Conservation (phyloP, 192 early-diverging fungal genomes). For the Linnemannia elongata region DNA sequence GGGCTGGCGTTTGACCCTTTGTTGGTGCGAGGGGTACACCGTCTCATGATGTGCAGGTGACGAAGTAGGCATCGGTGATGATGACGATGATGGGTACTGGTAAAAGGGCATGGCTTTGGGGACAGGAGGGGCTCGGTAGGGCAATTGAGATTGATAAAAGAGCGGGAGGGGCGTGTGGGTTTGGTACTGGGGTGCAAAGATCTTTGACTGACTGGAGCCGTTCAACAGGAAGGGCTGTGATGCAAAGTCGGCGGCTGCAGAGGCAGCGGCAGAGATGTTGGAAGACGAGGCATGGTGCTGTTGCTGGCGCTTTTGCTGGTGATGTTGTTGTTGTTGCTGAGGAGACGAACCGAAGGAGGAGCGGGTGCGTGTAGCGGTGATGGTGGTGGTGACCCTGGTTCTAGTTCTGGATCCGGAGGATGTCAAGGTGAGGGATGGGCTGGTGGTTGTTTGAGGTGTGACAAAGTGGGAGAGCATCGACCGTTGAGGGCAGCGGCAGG, state of each 20-base stretch:
- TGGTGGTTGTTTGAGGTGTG: slow-evolving; percentile 13
- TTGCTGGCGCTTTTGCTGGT: not conserved
- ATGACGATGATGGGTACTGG: not conserved
- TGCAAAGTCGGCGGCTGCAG: slow-evolving; percentile 12
- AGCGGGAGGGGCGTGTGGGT: slow-evolving; percentile 15
- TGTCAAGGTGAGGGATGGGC: slow-evolving; percentile 1
- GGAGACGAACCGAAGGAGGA: not conserved
- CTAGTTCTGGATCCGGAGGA: not conserved
- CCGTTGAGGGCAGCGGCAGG: slow-evolving; percentile 43
- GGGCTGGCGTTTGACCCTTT: slow-evolving; percentile 11
- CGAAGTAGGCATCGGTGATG: not conserved
- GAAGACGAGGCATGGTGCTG: not conserved
- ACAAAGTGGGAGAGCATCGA: slow-evolving; percentile 52
- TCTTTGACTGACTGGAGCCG: slow-evolving; percentile 18
- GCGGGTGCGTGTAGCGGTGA: slow-evolving; percentile 11
- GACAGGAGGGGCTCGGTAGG: slow-evolving; percentile 19
- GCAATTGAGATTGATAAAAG: slow-evolving; percentile 24
- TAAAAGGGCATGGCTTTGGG: not conserved
- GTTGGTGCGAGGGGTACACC: slow-evolving; percentile 34
- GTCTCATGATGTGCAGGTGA: not conserved
- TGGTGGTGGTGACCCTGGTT: slow-evolving; percentile 22
- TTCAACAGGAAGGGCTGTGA: slow-evolving; percentile 14
- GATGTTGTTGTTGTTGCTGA: slow-evolving; percentile 10
- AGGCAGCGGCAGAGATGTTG: not conserved
- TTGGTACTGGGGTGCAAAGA: slow-evolving; percentile 48